Base-by-base conservation (phyloP, 164 flowering plant species). In the Aristolochia contorta region DNA sequence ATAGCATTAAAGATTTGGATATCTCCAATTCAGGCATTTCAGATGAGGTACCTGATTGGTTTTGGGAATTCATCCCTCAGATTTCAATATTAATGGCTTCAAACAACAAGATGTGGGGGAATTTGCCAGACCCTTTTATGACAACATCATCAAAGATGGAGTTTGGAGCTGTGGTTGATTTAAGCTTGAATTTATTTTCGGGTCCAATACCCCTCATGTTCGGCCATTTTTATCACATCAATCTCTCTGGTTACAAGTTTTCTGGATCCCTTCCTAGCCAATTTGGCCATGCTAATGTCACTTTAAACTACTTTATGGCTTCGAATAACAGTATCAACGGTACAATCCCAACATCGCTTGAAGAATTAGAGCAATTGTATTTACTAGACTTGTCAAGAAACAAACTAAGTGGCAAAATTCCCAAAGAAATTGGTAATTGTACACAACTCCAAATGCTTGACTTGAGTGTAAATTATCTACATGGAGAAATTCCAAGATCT, bases 201-300 rank as follows among this genome's bases (percentile, higher is more conserved):
- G 43, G 62, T 22, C 21, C 41, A 9, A 47, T 47, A 0, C 5
- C 54, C 62, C 6, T 0, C 1, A 1, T 24, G 47, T 19, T 16
- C 5, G 4, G 24, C 5, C 2, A 4, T 18, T 1, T 45, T 18
- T 1, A 5, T 2, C 0, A 16, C 1, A 21, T 59, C 8, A 41
- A 59, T 47, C 12, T 59, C 32, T 59, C 54, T 4, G 47, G 47
- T 14, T 47, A 59, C n/a, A n/a, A 47, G 5, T 59, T 59, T n/a
- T 23, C 24, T 23, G 53, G 54, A 16, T 41, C 62, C 16, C 21
- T 59, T 23, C 62, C n/a, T n/a, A n/a, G n/a, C n/a, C n/a, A n/a
- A n/a, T n/a, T n/a, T n/a, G n/a, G n/a, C n/a, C n/a, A n/a, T n/a
- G n/a, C n/a, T n/a, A n/a, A n/a, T n/a, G 54, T 23, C 21, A 16